Evolutionary conservation across 75 land plant genomes (phyloP).

Genomic region (Pinus tabuliformis): DNA sequence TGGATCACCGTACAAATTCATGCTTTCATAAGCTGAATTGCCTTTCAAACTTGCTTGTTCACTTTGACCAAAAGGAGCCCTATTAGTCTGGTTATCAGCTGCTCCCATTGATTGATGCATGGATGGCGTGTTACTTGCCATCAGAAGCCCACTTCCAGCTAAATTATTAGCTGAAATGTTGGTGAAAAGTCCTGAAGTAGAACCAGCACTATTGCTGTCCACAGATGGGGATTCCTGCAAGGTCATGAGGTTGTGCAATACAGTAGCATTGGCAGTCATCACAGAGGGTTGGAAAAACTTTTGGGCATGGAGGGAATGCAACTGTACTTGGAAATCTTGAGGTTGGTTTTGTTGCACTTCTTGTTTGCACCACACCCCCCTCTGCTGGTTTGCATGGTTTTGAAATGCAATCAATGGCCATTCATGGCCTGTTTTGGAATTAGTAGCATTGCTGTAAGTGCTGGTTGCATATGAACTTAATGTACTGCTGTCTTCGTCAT

Average conservation of each 20-base stretch:
- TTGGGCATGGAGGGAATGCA: conserved; percentile 24
- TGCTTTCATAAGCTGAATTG: conserved; percentile 12
- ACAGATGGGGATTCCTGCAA: conserved; percentile 23
- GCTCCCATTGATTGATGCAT: conserved; percentile 5
- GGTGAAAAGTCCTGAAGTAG: conserved; percentile 12
- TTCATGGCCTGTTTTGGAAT: conserved; percentile 7
- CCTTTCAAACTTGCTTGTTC: conserved; percentile 9
- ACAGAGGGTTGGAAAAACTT: conserved; percentile 42
- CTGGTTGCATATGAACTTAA: conserved; percentile 18
- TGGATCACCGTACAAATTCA: conserved; percentile 4
- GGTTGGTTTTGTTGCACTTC: conserved; percentile 27
- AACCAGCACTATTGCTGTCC: conserved; percentile 32
- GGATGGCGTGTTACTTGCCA: conserved; percentile 6
- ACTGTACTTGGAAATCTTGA: conserved; percentile 27
- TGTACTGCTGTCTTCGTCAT: conserved; percentile 16
- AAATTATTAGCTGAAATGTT: conserved; percentile 4
- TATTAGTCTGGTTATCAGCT: not conserved
- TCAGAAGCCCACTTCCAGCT: conserved; percentile 15
- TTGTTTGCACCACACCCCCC: conserved; percentile 56
- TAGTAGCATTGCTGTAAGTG: conserved; percentile 12
- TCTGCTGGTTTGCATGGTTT: conserved; percentile 20
- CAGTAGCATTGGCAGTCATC: conserved; percentile 6
- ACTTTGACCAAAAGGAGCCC: conserved; percentile 15
- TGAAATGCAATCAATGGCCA: conserved; percentile 65
- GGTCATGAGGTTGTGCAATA: conserved; percentile 38